These are phyloP conservation scores for Coemansia pectinata DNA, from an alignment of 192 early-diverging fungal genomes.

Conservation along the genomic window DNA sequence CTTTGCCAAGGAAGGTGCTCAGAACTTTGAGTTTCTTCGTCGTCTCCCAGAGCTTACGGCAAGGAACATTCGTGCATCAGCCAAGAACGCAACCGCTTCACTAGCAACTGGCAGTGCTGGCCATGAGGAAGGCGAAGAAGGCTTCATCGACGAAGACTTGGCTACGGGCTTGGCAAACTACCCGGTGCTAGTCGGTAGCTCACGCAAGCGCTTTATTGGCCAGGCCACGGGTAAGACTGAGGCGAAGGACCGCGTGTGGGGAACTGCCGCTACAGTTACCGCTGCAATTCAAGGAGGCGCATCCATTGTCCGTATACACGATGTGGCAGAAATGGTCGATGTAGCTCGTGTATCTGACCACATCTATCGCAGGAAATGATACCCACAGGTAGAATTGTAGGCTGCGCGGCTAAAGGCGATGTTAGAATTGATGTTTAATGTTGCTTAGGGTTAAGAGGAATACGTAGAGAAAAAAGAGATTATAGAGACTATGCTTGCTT, in stretches of 20 bases:
- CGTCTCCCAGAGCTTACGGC: constrained; percentile 61
- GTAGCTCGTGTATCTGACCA: constrained; percentile 83
- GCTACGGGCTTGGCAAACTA: constrained; percentile 50
- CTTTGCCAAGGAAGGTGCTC: constrained; percentile 88
- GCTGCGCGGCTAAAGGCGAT: background rate
- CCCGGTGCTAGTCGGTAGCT: constrained; percentile 90
- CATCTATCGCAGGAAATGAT: constrained; percentile 49
- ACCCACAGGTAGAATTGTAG: background rate
- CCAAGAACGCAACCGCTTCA: background rate
- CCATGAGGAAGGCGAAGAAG: constrained; percentile 31
- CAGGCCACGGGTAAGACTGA: constrained; percentile 63
- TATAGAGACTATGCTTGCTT: background rate
- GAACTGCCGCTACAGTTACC: constrained; percentile 86
- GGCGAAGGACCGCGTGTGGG: constrained; percentile 75
- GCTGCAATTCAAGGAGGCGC: constrained; percentile 82
- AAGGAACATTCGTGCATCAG: constrained; percentile 34
- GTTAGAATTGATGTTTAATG: background rate
- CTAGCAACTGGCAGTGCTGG: background rate
- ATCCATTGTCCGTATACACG: constrained; percentile 88
- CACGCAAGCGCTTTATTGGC: constrained; percentile 92
- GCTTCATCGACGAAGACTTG: constrained; percentile 49
- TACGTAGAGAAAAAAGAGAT: background rate
- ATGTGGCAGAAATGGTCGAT: constrained; percentile 91
- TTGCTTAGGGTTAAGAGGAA: background rate
- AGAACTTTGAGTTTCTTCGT: constrained; percentile 85